Percentiles rank a stretch among this genome's conserved stretches.
Evolutionary conservation across 352 stramenopile genomes (phyloP).

Genomic region (Blastocystis sp.): DNA sequence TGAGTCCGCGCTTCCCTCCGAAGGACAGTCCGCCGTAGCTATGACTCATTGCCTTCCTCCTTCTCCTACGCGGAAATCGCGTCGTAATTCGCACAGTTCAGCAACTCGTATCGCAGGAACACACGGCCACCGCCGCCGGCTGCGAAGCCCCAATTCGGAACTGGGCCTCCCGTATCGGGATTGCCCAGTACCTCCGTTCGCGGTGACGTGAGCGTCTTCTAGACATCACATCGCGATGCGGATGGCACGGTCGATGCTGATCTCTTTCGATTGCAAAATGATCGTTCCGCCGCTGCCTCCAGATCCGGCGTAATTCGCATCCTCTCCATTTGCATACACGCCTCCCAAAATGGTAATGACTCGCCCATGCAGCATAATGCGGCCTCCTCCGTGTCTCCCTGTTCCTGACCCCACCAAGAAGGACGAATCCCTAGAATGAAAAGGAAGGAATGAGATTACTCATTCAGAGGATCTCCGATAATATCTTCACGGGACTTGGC

Average conservation of each 20-base stretch:
- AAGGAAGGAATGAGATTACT: neutral
- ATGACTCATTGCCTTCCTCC: no score
- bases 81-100: constrained; percentile 19
- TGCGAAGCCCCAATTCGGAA: neutral
- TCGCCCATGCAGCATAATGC: neutral
- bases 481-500: neutral
- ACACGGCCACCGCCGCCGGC: constrained; percentile 17
- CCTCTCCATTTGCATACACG: constrained; percentile 22
- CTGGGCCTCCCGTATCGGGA: neutral
- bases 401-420: constrained; percentile 35
- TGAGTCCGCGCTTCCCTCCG: constrained; percentile 1
- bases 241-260: constrained; percentile 7
- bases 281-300: constrained; percentile 31
- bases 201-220: constrained; percentile 6
- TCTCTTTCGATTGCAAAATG: neutral
- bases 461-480: constrained; percentile 5
- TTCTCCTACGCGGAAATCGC: neutral
- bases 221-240: neutral
- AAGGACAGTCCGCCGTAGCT: neutral
- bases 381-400: constrained; percentile 10
- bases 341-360: neutral
- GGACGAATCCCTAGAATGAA: neutral
- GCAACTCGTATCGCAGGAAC: constrained; percentile 5
- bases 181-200: constrained; percentile 20
- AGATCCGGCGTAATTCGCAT: neutral